A percentile compares a stretch with the other conserved stretches of the same genome.
These are phyloP conservation scores for Calycina herbarum DNA, from an alignment of 2,329 filamentous ascomycete species.

Conservation along the genomic window DNA sequence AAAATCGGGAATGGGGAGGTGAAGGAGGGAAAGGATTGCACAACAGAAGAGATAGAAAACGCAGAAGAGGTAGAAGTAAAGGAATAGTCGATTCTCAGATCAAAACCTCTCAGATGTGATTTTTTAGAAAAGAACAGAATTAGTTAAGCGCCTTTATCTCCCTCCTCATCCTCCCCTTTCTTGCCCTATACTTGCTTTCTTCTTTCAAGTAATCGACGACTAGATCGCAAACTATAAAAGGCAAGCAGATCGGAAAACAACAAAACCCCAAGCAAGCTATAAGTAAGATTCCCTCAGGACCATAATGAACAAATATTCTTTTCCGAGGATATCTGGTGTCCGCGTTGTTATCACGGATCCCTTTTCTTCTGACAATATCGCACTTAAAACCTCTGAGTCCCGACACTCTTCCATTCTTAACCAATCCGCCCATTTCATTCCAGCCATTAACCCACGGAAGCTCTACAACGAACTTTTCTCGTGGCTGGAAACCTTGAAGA, in stretches of 20 bases:
- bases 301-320: not conserved
- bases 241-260: not conserved
- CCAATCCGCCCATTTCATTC: not conserved
- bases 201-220: not conserved
- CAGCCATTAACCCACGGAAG: not conserved
- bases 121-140: not conserved
- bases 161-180: not conserved
- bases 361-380: not conserved
- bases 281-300: not conserved
- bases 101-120: not conserved
- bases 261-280: not conserved
- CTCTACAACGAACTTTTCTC: not conserved
- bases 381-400: not conserved
- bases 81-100: not conserved
- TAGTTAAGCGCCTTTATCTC: not conserved
- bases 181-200: not conserved
- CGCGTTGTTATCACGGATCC: not conserved
- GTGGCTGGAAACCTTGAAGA: not conserved
- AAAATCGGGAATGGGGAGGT: conserved; percentile 16
- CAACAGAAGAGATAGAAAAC: conserved; percentile 11
- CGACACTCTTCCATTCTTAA: not conserved
- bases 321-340: not conserved
- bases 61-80: conserved; percentile 12
- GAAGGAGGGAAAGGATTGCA: conserved; percentile 5
- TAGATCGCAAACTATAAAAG: not conserved